Base-by-base conservation (phyloP, 176 grass and related monocot genomes). In the Metroxylon sagu region DNA sequence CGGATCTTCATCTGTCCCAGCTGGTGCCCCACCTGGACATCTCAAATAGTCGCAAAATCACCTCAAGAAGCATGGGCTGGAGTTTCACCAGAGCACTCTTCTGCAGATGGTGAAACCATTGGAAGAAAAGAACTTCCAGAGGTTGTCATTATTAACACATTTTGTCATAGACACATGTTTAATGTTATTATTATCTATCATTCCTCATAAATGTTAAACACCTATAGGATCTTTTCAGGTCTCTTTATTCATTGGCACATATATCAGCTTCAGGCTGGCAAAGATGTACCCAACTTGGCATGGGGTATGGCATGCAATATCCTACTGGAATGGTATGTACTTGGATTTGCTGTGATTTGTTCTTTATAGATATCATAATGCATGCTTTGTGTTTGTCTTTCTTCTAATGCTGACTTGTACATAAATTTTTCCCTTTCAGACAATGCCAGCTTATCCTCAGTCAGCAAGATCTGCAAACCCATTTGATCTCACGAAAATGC, bases 271-370 rank as follows among this genome's bases (percentile, higher is more conserved):
- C 60, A 66, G 71, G 71, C 43, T 97, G 81, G 87, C 87, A 83
- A 63, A 79, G 84, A 77, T 75, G 83, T 50, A 69, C 79, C 16
- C 84, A 87, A 5, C 77, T 64, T 80, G 80, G 83, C 72, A 96
- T 90, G 83, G 92, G 92, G 54, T 88, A 90, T 61, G 29, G 31
- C 50, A 88, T 91, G 81, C 92, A 88, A 54, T 88, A 97, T 77
- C 92, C 78, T 60, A 35, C 70, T 77, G 65, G 68, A 80, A 70
- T 80, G 84, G 92, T 97, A 27, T 64, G 59, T 19, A 43, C 74
- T 23, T 76, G 29, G 67, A 25, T 56, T 58, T 62, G 10, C 6
- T 5, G 23, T 18, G 54, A 21, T 23, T 26, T 23, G 21, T 23
- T 23, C 21, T 60, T 51, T 72, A 18, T 10, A 12, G 25, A 53